Conservation (phyloP, 129 eudicot species). For the Glebionis coronaria region DNA sequence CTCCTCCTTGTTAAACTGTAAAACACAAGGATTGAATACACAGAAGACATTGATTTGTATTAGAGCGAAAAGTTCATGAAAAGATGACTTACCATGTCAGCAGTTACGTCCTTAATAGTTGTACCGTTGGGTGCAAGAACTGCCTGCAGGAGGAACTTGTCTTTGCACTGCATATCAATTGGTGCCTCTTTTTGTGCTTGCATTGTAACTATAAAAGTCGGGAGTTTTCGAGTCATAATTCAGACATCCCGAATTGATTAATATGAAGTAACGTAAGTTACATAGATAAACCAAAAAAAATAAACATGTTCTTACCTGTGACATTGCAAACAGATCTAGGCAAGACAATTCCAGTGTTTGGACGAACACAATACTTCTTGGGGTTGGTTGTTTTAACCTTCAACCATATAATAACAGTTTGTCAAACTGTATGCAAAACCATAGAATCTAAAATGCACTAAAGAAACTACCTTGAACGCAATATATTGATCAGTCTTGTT, state of each 20-base stretch:
- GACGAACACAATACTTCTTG: slow-evolving; percentile 89
- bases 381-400: slow-evolving; percentile 98
- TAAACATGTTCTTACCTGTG: slow-evolving; percentile 50
- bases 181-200: slow-evolving; percentile 89
- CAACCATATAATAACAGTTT: slow-evolving; percentile 13
- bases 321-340: slow-evolving; percentile 82
- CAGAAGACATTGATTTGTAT: neutral
- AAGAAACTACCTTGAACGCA: slow-evolving; percentile 72
- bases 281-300: too few species aligned
- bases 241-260: too few species aligned
- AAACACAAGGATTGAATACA: slow-evolving; percentile 2
- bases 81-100: slow-evolving; percentile 51
- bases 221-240: neutral
- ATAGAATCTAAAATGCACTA: slow-evolving; percentile 1
- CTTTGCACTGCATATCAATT: slow-evolving; percentile 84
- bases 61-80: neutral
- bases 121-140: slow-evolving; percentile 64
- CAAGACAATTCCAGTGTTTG: slow-evolving; percentile 76
- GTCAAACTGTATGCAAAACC: neutral
- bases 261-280: too few species aligned
- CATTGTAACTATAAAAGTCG: slow-evolving; percentile 66
- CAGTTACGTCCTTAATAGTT: slow-evolving; percentile 59
- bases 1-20: slow-evolving; percentile 69
- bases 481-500: slow-evolving; percentile 86
- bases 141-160: slow-evolving; percentile 89